These are phyloP conservation scores for Gymnopus androsaceus DNA, from an alignment of 1,284 basidiomycete genomes.

Conservation along the genomic window DNA sequence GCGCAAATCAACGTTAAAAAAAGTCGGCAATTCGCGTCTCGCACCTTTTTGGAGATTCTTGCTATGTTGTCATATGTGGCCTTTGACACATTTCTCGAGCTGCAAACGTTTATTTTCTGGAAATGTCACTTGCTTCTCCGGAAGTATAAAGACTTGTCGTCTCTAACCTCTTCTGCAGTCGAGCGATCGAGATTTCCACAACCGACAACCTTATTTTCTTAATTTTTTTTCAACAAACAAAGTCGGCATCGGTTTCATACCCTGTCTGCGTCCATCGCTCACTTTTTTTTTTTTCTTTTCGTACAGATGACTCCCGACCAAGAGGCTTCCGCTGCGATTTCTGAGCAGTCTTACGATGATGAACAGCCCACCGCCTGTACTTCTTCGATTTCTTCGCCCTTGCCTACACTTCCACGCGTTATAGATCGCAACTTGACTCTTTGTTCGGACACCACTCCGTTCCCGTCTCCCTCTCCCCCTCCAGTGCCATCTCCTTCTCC, in stretches of 20 bases:
- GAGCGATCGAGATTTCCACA: background rate
- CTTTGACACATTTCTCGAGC: background rate
- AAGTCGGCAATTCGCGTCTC: background rate
- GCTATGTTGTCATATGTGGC: background rate
- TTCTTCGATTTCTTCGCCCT: background rate
- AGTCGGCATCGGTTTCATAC: background rate
- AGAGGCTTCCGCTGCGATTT: background rate
- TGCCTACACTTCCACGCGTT: background rate
- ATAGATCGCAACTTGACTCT: background rate
- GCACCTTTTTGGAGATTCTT: background rate
- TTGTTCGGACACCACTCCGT: slow-evolving; percentile 6
- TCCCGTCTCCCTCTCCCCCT: slow-evolving; percentile 8
- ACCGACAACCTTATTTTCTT: background rate
- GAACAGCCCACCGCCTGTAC: background rate
- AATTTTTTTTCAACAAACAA: background rate
- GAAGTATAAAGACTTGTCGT: background rate
- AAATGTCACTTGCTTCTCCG: background rate
- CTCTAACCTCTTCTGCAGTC: background rate
- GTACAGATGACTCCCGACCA: background rate
- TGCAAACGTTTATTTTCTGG: background rate
- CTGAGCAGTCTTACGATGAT: background rate
- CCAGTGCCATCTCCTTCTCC: slow-evolving; percentile 21
- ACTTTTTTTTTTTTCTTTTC: background rate
- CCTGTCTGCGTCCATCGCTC: background rate
- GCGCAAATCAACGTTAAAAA: background rate